Conservation (phyloP, 139 green algal species). For the Chlamydomonas sp. region DNA sequence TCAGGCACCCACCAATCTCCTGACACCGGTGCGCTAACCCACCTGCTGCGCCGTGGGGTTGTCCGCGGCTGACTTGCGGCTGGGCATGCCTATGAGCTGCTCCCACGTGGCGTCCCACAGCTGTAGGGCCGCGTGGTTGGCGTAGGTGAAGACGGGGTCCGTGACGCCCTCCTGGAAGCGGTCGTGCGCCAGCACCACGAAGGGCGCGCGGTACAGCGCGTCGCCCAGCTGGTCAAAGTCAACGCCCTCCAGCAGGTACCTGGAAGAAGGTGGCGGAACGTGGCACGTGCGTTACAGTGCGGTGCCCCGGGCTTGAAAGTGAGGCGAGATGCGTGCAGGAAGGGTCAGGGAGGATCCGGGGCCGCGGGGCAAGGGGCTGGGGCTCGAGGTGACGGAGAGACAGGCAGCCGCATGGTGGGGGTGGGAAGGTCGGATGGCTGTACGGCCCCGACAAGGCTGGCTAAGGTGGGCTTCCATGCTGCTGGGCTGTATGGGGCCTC, state of each 20-base stretch:
- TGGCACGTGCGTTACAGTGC: no score
- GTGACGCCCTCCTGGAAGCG: constrained; percentile 53
- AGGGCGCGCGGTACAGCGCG: constrained; percentile 58
- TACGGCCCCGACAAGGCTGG: no score
- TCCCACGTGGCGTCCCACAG: constrained; percentile 58
- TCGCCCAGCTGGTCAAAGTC: constrained; percentile 49
- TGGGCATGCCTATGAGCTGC: constrained; percentile 41
- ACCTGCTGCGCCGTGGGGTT: constrained; percentile 8
- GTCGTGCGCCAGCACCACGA: constrained; percentile 56
- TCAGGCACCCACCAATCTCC: not conserved
- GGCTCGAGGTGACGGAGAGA: not conserved
- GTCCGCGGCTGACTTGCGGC: constrained; percentile 18
- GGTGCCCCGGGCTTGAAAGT: not conserved
- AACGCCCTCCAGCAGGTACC: constrained; percentile 49
- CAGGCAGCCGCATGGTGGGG: not conserved
- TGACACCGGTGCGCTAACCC: not conserved
- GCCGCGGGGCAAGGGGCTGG: not conserved
- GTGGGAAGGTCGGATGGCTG: not conserved
- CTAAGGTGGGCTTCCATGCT: no score
- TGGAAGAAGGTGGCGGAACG: not conserved
- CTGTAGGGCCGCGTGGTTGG: constrained; percentile 53
- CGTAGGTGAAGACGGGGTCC: constrained; percentile 56
- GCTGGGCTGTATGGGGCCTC: not conserved
- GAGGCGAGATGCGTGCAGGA: not conserved
- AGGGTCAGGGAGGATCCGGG: not conserved